Evolutionary conservation across 345 rosid species (phyloP).

Genomic region (Mercurialis annua): DNA sequence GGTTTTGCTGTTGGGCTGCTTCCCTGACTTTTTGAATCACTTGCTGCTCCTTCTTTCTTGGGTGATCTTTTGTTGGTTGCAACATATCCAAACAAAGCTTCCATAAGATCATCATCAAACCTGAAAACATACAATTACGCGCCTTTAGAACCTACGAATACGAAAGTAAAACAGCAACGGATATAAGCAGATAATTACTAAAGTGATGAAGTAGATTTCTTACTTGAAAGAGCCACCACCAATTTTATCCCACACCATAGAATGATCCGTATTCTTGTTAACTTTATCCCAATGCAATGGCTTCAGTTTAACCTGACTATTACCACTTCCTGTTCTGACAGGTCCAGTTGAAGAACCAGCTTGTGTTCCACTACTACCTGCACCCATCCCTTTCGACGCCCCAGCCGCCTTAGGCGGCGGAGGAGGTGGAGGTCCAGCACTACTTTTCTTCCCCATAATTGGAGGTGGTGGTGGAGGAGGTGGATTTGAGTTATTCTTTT

Average conservation of each 20-base stretch:
- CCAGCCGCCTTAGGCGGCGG: slow-evolving; percentile 38
- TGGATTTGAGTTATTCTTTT: background rate
- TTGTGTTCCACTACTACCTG: slow-evolving; percentile 18
- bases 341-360: slow-evolving; percentile 34
- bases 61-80: slow-evolving; percentile 53
- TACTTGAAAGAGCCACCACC: slow-evolving; percentile 81
- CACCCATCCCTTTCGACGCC: slow-evolving; percentile 18
- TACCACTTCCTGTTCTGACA: slow-evolving; percentile 19
- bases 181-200: background rate
- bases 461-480: slow-evolving; percentile 34
- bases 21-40: slow-evolving; percentile 22
- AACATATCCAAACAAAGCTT: slow-evolving; percentile 78
- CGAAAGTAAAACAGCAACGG: background rate
- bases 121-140: slow-evolving; percentile 31
- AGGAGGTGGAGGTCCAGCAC: slow-evolving; percentile 40
- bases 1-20: slow-evolving; percentile 35
- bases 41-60: slow-evolving; percentile 8
- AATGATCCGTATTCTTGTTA: slow-evolving; percentile 52
- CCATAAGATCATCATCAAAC: slow-evolving; percentile 82
- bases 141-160: background rate
- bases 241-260: slow-evolving; percentile 94
- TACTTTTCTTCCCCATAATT: slow-evolving; percentile 17
- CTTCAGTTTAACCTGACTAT: slow-evolving; percentile 62
- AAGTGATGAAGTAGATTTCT: background rate
- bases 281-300: slow-evolving; percentile 94